phyloP scores from a whole-genome alignment of 805 yeast genomes.

The Candida awuae region DNA sequence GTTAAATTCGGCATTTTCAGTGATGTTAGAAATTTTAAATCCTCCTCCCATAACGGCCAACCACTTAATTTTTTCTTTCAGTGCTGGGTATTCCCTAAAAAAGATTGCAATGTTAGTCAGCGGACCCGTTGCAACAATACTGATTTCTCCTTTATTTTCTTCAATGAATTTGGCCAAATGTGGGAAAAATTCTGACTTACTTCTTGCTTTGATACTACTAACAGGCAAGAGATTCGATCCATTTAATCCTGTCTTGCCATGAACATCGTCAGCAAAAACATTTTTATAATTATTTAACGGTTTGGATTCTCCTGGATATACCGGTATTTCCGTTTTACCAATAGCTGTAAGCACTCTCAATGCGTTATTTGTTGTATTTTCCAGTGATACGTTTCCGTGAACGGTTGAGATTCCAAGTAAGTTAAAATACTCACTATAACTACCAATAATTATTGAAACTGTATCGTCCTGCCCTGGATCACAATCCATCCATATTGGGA shows the following conservation, averaged over 20 bases:
- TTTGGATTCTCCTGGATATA: conserved; percentile 54
- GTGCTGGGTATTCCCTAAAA: conserved; percentile 46
- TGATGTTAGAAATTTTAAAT: conserved; percentile 24
- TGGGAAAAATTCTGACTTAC: conserved; percentile 19
- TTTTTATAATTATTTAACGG: conserved; percentile 48
- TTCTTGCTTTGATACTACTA: conserved; percentile 28
- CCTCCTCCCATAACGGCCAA: conserved; percentile 78
- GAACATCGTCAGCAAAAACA: conserved; percentile 51
- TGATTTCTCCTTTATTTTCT: conserved; percentile 39
- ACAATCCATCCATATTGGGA: conserved; percentile 84
- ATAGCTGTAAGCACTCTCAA: conserved; percentile 58
- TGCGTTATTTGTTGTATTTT: conserved; percentile 62
- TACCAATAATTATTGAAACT: conserved; percentile 59
- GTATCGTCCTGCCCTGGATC: conserved; percentile 92
- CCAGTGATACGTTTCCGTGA: conserved; percentile 61
- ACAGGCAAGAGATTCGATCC: conserved; percentile 57
- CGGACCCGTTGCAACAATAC: conserved; percentile 70
- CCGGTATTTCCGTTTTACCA: conserved; percentile 44
- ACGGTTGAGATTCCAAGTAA: conserved; percentile 68
- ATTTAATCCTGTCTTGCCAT: conserved; percentile 70
- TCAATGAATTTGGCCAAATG: conserved; percentile 18
- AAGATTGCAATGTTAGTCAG: conserved; percentile 63
- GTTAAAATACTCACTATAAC: conserved; percentile 49
- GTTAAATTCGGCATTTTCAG: conserved; percentile 61
- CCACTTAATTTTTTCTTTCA: conserved; percentile 39